phyloP scores from a whole-genome alignment of 257 asterid species.

The Cruciata laevipes region DNA sequence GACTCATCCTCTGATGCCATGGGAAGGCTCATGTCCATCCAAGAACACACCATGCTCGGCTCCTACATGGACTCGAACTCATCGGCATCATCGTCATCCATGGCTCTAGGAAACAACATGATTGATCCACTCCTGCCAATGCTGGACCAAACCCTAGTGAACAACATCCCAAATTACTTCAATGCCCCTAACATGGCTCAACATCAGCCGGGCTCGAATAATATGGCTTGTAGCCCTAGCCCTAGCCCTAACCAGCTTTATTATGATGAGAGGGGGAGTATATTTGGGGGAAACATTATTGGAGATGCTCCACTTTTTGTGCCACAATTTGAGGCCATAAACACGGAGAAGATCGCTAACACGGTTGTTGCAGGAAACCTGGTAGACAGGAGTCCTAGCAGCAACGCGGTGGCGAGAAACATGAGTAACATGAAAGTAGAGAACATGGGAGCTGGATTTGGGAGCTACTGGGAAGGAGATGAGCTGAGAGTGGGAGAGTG shows the following conservation, averaged over 20 bases:
- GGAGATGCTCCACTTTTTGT: conserved; percentile 26
- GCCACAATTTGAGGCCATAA: conserved; percentile 28
- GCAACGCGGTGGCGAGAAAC: not conserved
- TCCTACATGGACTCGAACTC: conserved; percentile 34
- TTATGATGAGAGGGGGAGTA: conserved; percentile 14
- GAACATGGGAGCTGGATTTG: conserved; percentile 33
- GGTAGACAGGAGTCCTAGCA: conserved; percentile 13
- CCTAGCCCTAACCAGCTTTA: conserved; percentile 4
- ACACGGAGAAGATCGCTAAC: conserved; percentile 15
- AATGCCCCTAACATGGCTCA: conserved; percentile 23
- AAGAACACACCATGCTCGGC: conserved; percentile 29
- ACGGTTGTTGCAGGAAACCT: conserved; percentile 11
- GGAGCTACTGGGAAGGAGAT: conserved; percentile 46
- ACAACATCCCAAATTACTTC: conserved; percentile 22
- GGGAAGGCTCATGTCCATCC: conserved; percentile 30
- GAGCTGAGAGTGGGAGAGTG: conserved; percentile 43
- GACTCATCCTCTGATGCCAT: conserved; percentile 41
- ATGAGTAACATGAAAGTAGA: conserved; percentile 28
- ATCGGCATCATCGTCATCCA: conserved; percentile 30
- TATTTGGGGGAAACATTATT: conserved; percentile 29
- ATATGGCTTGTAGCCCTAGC: not conserved
- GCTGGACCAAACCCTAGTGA: conserved; percentile 22
- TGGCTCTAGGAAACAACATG: conserved; percentile 28
- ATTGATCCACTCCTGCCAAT: conserved; percentile 24
- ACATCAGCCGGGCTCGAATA: not conserved